Percentiles rank a stretch among this genome's conserved stretches.
phyloP scores from a whole-genome alignment of 495 filamentous ascomycete species.

The Zalerion maritima region DNA sequence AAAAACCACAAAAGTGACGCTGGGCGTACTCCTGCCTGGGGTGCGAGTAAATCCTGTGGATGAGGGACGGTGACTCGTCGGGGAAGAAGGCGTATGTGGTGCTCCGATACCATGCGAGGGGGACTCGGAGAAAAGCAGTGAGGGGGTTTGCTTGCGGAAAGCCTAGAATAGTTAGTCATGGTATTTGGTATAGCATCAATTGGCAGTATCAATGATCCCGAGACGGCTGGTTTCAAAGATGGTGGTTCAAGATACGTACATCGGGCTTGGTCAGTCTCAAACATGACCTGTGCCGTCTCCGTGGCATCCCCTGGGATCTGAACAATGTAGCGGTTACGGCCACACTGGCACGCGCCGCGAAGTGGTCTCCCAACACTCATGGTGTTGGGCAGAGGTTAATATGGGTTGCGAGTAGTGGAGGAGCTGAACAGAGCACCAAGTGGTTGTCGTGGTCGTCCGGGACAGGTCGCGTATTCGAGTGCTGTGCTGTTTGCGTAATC shows the following conservation, averaged over 20 bases:
- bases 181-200: no score
- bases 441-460: no score
- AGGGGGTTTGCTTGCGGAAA: slow-evolving; percentile 52
- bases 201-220: no score
- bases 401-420: no score
- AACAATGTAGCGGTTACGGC: slow-evolving; percentile 69
- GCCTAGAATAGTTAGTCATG: slow-evolving; percentile 30
- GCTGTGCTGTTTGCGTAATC: no score
- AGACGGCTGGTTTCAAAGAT: no score
- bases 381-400: no score
- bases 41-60: slow-evolving; percentile 57
- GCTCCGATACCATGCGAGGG: slow-evolving; percentile 59
- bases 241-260: slow-evolving; percentile 50
- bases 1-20: slow-evolving; percentile 81
- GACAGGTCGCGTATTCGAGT: no score
- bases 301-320: slow-evolving; percentile 42
- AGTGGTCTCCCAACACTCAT: slow-evolving; percentile 40
- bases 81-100: slow-evolving; percentile 56
- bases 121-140: slow-evolving; percentile 66
- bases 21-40: slow-evolving; percentile 40
- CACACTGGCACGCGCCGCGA: slow-evolving; percentile 67
- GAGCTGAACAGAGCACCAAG: no score
- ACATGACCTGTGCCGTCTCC: slow-evolving; percentile 49
- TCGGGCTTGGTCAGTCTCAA: slow-evolving; percentile 48
- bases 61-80: slow-evolving; percentile 59